phyloP scores from a whole-genome alignment of 352 stramenopile species.

The Blastocystis sp. region DNA sequence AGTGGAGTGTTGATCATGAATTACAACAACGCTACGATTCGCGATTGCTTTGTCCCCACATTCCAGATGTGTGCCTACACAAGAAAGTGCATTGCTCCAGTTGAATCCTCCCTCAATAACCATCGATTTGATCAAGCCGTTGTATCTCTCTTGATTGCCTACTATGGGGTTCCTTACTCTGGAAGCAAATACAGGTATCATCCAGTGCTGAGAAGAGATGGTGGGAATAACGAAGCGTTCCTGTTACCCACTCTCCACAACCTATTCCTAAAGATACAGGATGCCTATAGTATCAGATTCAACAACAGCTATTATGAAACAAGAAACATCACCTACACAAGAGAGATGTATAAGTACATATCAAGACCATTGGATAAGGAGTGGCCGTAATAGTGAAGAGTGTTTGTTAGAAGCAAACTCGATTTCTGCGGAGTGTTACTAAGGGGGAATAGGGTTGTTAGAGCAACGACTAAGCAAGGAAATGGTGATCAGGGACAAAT shows the following conservation, averaged over 20 bases:
- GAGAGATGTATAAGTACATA: too few species aligned
- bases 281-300: not conserved
- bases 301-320: not conserved
- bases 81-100: constrained; percentile 29
- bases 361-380: too few species aligned
- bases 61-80: constrained; percentile 36
- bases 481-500: too few species aligned
- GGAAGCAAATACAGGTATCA: not conserved
- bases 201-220: not conserved
- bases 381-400: too few species aligned
- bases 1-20: constrained; percentile 10
- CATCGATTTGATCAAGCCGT: constrained; percentile 11
- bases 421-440: too few species aligned
- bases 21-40: not conserved
- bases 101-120: not conserved
- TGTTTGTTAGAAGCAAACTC: too few species aligned
- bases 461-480: too few species aligned
- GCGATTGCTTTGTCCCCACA: not conserved
- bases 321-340: too few species aligned
- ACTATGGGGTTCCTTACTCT: not conserved
- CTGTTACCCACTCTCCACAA: not conserved
- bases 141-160: constrained; percentile 2
- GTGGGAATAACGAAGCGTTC: not conserved
- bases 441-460: too few species aligned
- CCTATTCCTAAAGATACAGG: not conserved